These are phyloP conservation scores for Bondarzewia mesenterica DNA, from an alignment of 1,284 basidiomycete genomes.

Conservation along the genomic window DNA sequence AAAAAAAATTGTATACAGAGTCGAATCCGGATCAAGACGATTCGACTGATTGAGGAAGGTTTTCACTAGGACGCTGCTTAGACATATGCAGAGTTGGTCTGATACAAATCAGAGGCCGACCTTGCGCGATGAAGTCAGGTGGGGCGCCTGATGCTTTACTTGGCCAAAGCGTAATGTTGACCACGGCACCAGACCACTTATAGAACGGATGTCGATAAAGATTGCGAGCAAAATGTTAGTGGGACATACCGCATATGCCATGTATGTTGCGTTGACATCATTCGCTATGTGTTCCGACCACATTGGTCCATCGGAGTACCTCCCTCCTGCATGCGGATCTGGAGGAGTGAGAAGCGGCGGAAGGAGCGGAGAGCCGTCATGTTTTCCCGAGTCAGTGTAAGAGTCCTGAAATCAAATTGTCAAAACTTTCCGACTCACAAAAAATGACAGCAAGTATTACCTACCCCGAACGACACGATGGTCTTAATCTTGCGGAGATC, in stretches of 20 bases:
- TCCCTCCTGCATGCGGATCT: slow-evolving; percentile 20
- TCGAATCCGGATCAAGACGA: slow-evolving; percentile 22
- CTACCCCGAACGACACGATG: slow-evolving; percentile 32
- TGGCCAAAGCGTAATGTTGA: slow-evolving; percentile 21
- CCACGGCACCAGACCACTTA: slow-evolving; percentile 17
- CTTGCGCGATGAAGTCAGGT: slow-evolving; percentile 27
- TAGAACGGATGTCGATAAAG: background rate
- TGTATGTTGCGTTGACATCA: slow-evolving; percentile 25
- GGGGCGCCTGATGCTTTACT: slow-evolving; percentile 13
- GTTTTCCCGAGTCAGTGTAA: slow-evolving; percentile 26
- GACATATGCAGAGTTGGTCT: background rate
- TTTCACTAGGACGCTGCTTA: slow-evolving; percentile 12
- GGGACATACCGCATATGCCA: slow-evolving; percentile 32
- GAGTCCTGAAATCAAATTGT: slow-evolving; percentile 20
- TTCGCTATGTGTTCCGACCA: slow-evolving; percentile 27
- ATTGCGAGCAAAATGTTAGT: slow-evolving; percentile 9
- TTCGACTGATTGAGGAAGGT: slow-evolving; percentile 25
- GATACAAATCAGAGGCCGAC: slow-evolving; percentile 12
- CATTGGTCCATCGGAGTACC: slow-evolving; percentile 27
- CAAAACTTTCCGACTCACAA: background rate
- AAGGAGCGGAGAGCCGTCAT: slow-evolving; percentile 23
- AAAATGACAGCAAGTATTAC: slow-evolving; percentile 17
- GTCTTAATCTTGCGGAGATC: slow-evolving; percentile 23
- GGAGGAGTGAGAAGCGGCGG: slow-evolving; percentile 24
- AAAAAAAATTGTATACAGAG: slow-evolving; percentile 28